phyloP scores from a whole-genome alignment of 225 moss, liverwort and hornwort genomes.

The Pseudoscleropodium purum region DNA sequence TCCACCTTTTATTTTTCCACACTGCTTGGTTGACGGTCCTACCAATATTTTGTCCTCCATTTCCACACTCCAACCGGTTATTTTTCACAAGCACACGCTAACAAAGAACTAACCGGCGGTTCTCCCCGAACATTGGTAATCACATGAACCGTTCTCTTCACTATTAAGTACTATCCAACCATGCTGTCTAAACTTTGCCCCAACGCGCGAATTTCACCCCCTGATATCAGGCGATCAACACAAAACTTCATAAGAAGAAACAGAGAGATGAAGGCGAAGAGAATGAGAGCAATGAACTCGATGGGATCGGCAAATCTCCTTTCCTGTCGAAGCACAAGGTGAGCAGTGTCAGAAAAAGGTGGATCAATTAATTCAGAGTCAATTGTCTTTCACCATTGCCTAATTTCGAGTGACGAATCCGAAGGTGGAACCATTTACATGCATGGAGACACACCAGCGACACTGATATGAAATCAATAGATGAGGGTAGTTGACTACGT shows the following conservation, averaged over 20 bases:
- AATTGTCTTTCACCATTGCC: background rate
- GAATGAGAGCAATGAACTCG: background rate
- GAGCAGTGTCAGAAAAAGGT: background rate
- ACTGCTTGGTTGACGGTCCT: no score
- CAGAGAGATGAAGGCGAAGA: background rate
- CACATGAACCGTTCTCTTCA: background rate
- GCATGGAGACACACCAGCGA: background rate
- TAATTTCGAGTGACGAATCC: background rate
- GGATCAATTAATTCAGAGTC: background rate
- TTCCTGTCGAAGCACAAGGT: background rate
- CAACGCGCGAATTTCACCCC: background rate
- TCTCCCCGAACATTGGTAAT: no score
- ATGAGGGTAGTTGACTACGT: background rate
- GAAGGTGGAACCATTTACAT: background rate
- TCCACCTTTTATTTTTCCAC: no score
- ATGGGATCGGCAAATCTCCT: background rate
- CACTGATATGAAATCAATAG: background rate
- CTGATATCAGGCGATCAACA: background rate
- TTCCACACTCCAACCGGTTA: no score
- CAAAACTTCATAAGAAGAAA: background rate
- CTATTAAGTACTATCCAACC: background rate
- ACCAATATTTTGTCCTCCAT: no score
- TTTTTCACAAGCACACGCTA: no score
- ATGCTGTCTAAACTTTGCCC: background rate
- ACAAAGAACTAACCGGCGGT: no score